Percentiles rank a stretch among this genome's conserved stretches.
Conservation (phyloP, 2,329 filamentous ascomycete species). For the Lanzia echinophila region DNA sequence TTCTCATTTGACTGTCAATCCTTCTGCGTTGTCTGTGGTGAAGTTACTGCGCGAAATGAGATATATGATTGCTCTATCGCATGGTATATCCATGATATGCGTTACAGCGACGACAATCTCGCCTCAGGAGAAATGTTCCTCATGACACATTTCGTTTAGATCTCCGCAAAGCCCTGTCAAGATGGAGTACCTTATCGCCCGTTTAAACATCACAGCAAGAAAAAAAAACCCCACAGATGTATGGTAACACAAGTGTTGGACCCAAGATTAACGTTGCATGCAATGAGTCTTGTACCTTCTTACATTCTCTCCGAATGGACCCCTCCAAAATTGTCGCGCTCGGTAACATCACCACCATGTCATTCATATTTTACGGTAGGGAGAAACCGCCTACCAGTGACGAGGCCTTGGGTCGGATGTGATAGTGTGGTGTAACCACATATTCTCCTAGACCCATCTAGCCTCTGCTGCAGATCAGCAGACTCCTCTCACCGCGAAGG, state of each 20-base stretch:
- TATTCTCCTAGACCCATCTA: neutral
- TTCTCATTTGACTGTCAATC: neutral
- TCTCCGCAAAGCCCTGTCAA: constrained; percentile 3
- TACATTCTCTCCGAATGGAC: too few relatives aligned
- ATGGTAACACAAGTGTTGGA: neutral
- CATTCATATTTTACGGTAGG: neutral
- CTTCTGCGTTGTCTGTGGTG: neutral
- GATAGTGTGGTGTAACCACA: neutral
- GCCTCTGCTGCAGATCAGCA: neutral
- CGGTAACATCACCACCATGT: too few relatives aligned
- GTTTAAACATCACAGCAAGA: neutral
- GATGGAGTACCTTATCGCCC: neutral
- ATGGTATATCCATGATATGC: neutral
- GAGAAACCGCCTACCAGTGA: neutral
- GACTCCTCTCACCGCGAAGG: neutral
- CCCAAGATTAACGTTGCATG: constrained; percentile 6
- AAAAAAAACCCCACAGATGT: neutral
- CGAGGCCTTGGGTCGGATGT: neutral
- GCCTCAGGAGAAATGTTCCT: neutral
- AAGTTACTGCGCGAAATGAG: neutral
- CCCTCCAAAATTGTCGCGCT: too few relatives aligned
- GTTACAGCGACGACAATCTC: neutral
- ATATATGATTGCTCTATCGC: neutral
- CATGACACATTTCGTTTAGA: constrained; percentile 7
- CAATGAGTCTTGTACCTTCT: neutral